phyloP scores from a whole-genome alignment of 768 basidiomycete genomes.

The Russula emetica region DNA sequence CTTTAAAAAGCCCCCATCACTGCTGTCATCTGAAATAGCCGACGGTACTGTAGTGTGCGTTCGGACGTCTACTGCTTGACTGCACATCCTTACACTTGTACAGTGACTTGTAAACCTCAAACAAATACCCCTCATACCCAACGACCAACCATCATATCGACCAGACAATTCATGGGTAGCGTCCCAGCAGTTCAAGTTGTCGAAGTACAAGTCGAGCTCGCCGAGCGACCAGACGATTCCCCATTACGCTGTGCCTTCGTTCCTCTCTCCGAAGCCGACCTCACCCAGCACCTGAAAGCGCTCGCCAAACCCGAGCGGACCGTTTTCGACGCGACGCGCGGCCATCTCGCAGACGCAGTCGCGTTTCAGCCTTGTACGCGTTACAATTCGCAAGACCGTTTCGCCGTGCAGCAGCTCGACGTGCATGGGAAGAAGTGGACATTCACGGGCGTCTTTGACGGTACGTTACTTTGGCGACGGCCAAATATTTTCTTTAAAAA shows the following conservation, averaged over 20 bases:
- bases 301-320: conserved; percentile 23
- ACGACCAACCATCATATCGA: neutral
- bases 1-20: conserved; percentile 5
- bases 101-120: neutral
- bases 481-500: neutral
- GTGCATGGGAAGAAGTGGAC: conserved; percentile 40
- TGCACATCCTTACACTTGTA: neutral
- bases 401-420: conserved; percentile 39
- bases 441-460: conserved; percentile 47
- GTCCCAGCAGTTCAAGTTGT: conserved; percentile 1
- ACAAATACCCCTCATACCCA: neutral
- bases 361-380: conserved; percentile 43
- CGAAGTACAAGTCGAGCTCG: conserved; percentile 24
- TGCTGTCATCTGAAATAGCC: neutral
- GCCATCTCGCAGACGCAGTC: conserved; percentile 38
- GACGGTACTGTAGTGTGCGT: too few relatives aligned
- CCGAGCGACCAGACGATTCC: conserved; percentile 23
- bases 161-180: conserved; percentile 7
- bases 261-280: conserved; percentile 22
- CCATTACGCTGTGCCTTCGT: conserved; percentile 24
- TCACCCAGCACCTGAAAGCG: conserved; percentile 14
- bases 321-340: conserved; percentile 23
- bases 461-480: conserved; percentile 30
- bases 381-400: conserved; percentile 42
- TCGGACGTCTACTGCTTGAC: neutral